Evolutionary conservation across 164 flowering plant genomes (phyloP).

Genomic region (Berberis vulgaris): DNA sequence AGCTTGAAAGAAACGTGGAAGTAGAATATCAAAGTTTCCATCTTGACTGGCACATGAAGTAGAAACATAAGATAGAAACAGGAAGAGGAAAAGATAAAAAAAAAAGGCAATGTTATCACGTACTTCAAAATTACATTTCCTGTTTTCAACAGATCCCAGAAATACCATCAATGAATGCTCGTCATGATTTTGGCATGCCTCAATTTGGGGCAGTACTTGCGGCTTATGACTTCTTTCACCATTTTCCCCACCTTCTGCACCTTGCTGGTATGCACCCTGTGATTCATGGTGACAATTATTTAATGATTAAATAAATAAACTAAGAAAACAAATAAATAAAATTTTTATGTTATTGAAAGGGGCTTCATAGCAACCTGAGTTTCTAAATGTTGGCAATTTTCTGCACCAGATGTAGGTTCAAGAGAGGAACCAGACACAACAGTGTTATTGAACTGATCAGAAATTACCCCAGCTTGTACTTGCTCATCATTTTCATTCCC

Average conservation of each 20-base stretch:
- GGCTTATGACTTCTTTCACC: constrained; percentile 7
- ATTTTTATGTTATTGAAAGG: not conserved
- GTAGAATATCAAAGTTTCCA: not conserved
- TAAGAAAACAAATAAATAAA: not conserved
- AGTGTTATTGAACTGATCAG: constrained; percentile 10
- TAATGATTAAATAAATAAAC: not conserved
- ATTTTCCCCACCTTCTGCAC: constrained; percentile 4
- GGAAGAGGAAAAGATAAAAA: not conserved
- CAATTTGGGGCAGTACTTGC: constrained; percentile 8
- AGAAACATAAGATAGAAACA: not conserved
- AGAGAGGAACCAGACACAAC: constrained; percentile 1
- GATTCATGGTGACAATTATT: not conserved
- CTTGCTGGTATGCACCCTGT: constrained; percentile 7
- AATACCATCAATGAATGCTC: constrained; percentile 2
- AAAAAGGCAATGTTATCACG: not conserved
- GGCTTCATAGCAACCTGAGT: constrained; percentile 4
- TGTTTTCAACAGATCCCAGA: constrained; percentile 7
- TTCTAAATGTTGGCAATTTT: constrained; percentile 2
- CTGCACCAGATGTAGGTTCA: constrained; percentile 7
- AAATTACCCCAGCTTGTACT: constrained; percentile 2
- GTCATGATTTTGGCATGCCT: constrained; percentile 1
- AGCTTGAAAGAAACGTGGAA: not conserved
- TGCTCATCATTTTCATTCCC: constrained; percentile 3
- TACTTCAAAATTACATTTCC: not conserved
- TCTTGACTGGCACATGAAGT: not conserved